Percentiles rank a stretch among this genome's conserved stretches.
Evolutionary conservation across 495 filamentous ascomycete genomes (phyloP).

Genomic region (Podospora sp.): DNA sequence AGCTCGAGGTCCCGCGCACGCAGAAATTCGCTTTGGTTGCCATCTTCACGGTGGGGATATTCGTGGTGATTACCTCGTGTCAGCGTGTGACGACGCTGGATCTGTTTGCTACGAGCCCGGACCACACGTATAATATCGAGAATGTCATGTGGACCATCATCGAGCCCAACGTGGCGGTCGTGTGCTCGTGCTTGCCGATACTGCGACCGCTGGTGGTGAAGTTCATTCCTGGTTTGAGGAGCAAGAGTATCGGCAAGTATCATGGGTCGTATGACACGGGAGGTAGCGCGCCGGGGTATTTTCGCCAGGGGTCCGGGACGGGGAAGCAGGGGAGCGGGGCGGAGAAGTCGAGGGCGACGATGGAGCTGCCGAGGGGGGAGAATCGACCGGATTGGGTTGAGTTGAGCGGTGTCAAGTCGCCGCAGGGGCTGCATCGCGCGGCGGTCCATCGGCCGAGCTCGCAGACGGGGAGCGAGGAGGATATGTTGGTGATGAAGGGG

Average conservation of each 20-base stretch:
- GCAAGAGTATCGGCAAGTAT: not conserved
- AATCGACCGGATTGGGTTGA: too few relatives aligned
- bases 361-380: not conserved
- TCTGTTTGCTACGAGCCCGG: slow-evolving; percentile 30
- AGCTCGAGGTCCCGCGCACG: slow-evolving; percentile 50
- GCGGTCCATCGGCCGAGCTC: slow-evolving; percentile 10
- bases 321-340: not conserved
- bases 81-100: slow-evolving; percentile 37
- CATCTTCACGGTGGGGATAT: slow-evolving; percentile 43
- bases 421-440: too few relatives aligned
- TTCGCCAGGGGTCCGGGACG: not conserved
- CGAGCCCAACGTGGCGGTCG: slow-evolving; percentile 50
- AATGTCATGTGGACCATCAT: slow-evolving; percentile 53
- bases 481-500: slow-evolving; percentile 28
- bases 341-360: not conserved
- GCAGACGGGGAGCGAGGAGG: slow-evolving; percentile 28
- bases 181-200: slow-evolving; percentile 52
- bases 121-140: slow-evolving; percentile 36
- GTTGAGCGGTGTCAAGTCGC: too few relatives aligned
- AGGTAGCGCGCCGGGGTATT: not conserved
- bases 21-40: slow-evolving; percentile 52
- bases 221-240: slow-evolving; percentile 13
- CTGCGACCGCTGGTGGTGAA: slow-evolving; percentile 25
- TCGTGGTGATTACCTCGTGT: slow-evolving; percentile 41
- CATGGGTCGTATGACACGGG: not conserved